Percentiles rank a stretch among this genome's conserved stretches.
Conservation (phyloP, 2,329 filamentous ascomycete species). For the Delphinella strobiligena region DNA sequence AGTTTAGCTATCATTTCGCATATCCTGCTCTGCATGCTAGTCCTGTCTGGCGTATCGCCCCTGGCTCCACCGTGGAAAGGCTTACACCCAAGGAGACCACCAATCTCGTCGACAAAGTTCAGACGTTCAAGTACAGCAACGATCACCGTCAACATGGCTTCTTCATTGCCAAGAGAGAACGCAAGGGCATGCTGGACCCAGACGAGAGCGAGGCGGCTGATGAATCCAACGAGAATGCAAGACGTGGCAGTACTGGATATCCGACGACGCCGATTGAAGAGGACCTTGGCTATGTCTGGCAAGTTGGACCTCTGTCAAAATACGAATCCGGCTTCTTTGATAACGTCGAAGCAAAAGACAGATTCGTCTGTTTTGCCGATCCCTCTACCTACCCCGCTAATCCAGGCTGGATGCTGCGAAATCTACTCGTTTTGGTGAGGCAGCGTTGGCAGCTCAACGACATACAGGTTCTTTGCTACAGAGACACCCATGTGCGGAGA, state of each 20-base stretch:
- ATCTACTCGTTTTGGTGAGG: conserved; percentile 72
- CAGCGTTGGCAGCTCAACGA: conserved; percentile 67
- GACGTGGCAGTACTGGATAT: conserved; percentile 22
- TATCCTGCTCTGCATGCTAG: conserved; percentile 89
- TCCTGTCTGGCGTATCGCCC: conserved; percentile 56
- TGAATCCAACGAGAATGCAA: conserved; percentile 17
- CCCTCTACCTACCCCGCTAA: conserved; percentile 80
- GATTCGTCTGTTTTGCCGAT: conserved; percentile 78
- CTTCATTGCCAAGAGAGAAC: conserved; percentile 75
- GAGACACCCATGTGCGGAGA: conserved; percentile 65
- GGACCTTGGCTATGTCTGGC: conserved; percentile 61
- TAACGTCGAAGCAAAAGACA: conserved; percentile 56
- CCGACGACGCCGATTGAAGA: conserved; percentile 38
- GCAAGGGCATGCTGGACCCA: conserved; percentile 18
- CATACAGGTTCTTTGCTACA: conserved; percentile 79
- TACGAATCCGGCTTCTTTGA: conserved; percentile 87
- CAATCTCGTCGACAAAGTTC: conserved; percentile 66
- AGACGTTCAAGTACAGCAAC: conserved; percentile 74
- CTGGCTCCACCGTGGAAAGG: conserved; percentile 11
- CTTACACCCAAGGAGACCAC: conserved; percentile 61
- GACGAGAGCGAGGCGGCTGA: conserved; percentile 15
- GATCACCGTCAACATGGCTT: conserved; percentile 85
- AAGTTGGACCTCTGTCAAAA: conserved; percentile 59
- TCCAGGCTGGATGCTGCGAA: conserved; percentile 86
- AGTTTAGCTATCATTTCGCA: conserved; percentile 95